Conservation (phyloP, 164 flowering plant genomes). For the Sedum album region DNA sequence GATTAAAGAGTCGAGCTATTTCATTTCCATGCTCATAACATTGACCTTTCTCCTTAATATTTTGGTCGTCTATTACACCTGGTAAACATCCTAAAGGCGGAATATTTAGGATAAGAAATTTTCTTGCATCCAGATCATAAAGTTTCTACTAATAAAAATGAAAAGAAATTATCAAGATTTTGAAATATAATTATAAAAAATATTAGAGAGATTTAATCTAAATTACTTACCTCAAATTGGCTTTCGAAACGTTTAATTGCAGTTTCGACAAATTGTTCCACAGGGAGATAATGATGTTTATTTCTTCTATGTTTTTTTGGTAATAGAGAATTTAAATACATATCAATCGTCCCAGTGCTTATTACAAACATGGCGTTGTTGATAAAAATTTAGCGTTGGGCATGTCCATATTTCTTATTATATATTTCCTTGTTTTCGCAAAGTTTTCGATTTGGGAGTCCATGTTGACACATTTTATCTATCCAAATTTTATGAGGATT, state of each 20-base stretch:
- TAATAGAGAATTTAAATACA: constrained; percentile 33
- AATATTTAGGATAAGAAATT: constrained; percentile 46
- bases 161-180: too few relatives aligned
- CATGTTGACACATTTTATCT: constrained; percentile 53
- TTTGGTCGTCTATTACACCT: constrained; percentile 47
- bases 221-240: not conserved
- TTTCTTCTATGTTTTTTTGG: too few relatives aligned
- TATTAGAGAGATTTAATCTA: too few relatives aligned
- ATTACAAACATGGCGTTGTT: constrained; percentile 45
- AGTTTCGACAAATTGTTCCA: not conserved
- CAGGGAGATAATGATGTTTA: too few relatives aligned
- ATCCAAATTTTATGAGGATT: constrained; percentile 7
- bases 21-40: constrained; percentile 44
- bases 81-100: constrained; percentile 84
- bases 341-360: constrained; percentile 67
- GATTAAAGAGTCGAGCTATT: constrained; percentile 40
- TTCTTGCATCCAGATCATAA: constrained; percentile 54
- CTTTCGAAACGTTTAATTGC: not conserved
- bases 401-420: constrained; percentile 34
- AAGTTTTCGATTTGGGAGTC: constrained; percentile 70
- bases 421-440: constrained; percentile 60
- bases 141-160: constrained; percentile 34
- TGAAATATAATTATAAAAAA: too few relatives aligned
- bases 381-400: constrained; percentile 12
- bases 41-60: constrained; percentile 16